phyloP scores from a whole-genome alignment of 1,284 basidiomycete species.

The Trichosporon ovoides region DNA sequence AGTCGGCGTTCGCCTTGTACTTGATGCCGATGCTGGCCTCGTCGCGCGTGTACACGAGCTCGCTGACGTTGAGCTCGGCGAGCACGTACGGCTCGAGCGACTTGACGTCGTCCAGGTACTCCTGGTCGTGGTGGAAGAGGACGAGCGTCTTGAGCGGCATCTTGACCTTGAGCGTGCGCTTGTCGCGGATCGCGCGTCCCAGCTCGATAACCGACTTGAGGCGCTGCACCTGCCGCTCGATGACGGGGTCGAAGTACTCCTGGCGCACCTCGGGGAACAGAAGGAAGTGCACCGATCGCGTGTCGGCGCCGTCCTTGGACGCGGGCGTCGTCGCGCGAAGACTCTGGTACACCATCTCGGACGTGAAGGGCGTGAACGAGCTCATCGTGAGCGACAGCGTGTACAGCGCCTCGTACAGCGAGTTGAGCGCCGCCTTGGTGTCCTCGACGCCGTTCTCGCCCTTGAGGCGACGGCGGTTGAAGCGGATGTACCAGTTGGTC shows the following conservation, averaged over 20 bases:
- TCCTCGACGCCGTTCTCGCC: slow-evolving; percentile 90
- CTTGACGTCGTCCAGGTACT: slow-evolving; percentile 81
- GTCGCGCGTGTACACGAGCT: slow-evolving; percentile 81
- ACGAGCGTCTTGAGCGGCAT: slow-evolving; percentile 82
- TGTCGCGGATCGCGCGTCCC: slow-evolving; percentile 82
- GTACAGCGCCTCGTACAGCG: slow-evolving; percentile 90
- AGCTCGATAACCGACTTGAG: slow-evolving; percentile 95
- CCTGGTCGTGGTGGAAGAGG: slow-evolving; percentile 83
- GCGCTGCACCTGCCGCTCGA: slow-evolving; percentile 89
- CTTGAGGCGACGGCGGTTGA: slow-evolving; percentile 93
- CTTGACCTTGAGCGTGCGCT: slow-evolving; percentile 81
- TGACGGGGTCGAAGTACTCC: slow-evolving; percentile 93
- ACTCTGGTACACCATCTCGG: slow-evolving; percentile 93
- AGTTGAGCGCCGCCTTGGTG: slow-evolving; percentile 84
- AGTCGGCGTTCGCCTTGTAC: slow-evolving; percentile 91
- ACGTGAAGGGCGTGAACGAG: slow-evolving; percentile 96
- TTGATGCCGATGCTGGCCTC: slow-evolving; percentile 80
- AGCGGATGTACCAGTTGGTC: slow-evolving; percentile 99
- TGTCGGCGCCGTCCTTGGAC: slow-evolving; percentile 64
- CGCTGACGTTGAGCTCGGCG: slow-evolving; percentile 93
- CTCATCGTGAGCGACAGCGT: slow-evolving; percentile 95
- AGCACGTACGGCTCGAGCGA: slow-evolving; percentile 83
- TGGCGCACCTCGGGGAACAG: slow-evolving; percentile 88
- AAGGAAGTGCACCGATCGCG: slow-evolving; percentile 92
- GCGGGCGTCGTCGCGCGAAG: slow-evolving; percentile 78